phyloP scores from a whole-genome alignment of 768 basidiomycete genomes.

The Dioszegia crocea region DNA sequence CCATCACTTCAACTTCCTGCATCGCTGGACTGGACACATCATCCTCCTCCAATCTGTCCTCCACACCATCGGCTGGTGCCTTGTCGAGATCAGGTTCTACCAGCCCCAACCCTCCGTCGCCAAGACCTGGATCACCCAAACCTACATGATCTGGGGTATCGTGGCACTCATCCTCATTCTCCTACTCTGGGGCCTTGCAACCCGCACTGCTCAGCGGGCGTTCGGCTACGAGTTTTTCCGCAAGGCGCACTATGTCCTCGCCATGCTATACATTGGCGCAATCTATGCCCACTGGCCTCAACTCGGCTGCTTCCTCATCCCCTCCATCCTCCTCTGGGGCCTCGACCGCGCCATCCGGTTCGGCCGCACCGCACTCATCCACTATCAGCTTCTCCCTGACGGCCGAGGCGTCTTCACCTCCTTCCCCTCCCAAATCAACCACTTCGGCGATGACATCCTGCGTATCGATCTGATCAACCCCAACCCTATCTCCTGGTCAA shows the following conservation, averaged over 20 bases:
- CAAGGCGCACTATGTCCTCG: constrained; percentile 34
- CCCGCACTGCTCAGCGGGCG: constrained; percentile 11
- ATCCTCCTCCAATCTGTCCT: constrained; percentile 23
- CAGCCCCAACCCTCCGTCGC: constrained; percentile 28
- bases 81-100: constrained; percentile 28
- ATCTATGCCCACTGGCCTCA: constrained; percentile 27
- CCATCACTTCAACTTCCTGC: constrained; percentile 36
- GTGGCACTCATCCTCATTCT: constrained; percentile 25
- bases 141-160: constrained; percentile 31
- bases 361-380: constrained; percentile 25
- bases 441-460: constrained; percentile 18
- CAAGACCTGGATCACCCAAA: constrained; percentile 18
- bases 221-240: constrained; percentile 37
- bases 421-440: constrained; percentile 18
- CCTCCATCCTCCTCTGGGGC: constrained; percentile 25
- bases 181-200: constrained; percentile 22
- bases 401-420: constrained; percentile 25
- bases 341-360: constrained; percentile 18
- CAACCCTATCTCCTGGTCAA: constrained; percentile 9
- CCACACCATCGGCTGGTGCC: constrained; percentile 32
- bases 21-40: constrained; percentile 34
- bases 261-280: constrained; percentile 31
- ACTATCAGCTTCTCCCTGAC: constrained; percentile 22
- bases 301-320: constrained; percentile 32
- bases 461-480: constrained; percentile 21